A percentile compares a stretch with the other conserved stretches of the same genome.
phyloP scores from a whole-genome alignment of 2,329 filamentous ascomycete species.

The Diaporthe capsici region DNA sequence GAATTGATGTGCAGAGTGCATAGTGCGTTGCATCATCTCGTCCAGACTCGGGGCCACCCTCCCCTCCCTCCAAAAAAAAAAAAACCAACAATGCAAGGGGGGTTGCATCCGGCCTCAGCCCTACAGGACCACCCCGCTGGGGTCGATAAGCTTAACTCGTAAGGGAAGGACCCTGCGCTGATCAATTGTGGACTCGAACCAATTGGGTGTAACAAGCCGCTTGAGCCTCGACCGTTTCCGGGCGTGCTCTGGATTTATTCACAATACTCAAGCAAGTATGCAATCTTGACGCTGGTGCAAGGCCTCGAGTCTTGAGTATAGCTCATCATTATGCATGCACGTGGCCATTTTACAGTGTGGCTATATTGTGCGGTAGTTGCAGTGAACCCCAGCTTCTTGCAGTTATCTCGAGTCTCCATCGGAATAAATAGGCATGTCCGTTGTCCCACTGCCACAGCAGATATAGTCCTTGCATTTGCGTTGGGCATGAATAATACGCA shows the following conservation, averaged over 20 bases:
- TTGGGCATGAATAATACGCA: background rate
- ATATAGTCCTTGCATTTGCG: background rate
- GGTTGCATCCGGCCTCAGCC: constrained; percentile 25
- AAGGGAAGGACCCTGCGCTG: constrained; percentile 13
- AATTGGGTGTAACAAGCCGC: background rate
- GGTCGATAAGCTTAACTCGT: constrained; percentile 6
- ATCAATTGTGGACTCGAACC: background rate
- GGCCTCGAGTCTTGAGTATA: background rate
- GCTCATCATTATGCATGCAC: background rate
- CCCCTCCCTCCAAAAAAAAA: background rate
- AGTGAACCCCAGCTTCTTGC: background rate
- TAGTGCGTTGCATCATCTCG: background rate
- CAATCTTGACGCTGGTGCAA: too few species aligned
- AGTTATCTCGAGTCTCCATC: background rate
- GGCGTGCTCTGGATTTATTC: background rate
- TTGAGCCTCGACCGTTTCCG: background rate
- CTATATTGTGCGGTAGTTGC: background rate
- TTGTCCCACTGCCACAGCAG: background rate
- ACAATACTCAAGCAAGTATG: background rate
- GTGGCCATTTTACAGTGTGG: background rate
- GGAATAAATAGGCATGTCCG: background rate
- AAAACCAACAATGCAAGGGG: background rate
- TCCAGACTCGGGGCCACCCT: background rate
- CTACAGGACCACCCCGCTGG: constrained; percentile 7
- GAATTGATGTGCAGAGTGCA: background rate